Conservation (phyloP, 805 yeast species). For the Cyberlindnera xishuangbannaensis region DNA sequence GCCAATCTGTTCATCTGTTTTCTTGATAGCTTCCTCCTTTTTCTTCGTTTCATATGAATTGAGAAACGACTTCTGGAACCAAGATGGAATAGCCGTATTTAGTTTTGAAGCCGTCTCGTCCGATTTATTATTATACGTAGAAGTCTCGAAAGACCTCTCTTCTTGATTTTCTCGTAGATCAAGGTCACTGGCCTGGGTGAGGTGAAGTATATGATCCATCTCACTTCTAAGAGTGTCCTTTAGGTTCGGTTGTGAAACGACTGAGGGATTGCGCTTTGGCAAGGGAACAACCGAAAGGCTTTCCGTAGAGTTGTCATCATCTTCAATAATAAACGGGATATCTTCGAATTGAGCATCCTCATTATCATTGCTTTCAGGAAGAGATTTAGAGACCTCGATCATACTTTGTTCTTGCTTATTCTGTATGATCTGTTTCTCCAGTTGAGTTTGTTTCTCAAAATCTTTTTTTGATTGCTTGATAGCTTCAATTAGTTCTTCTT, state of each 20-base stretch:
- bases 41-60: slow-evolving; percentile 8
- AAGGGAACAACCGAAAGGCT: not conserved
- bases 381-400: not conserved
- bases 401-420: slow-evolving; percentile 1
- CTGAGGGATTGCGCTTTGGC: not conserved
- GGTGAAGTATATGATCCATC: slow-evolving; percentile 16
- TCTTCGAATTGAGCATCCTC: slow-evolving; percentile 25
- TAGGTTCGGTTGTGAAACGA: not conserved
- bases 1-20: slow-evolving; percentile 26
- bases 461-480: slow-evolving; percentile 42
- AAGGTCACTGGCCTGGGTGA: slow-evolving; percentile 1
- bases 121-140: not conserved
- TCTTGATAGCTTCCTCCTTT: slow-evolving; percentile 3
- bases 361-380: slow-evolving; percentile 19
- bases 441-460: slow-evolving; percentile 37
- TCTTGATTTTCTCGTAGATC: not conserved
- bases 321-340: slow-evolving; percentile 21
- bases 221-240: slow-evolving; percentile 11
- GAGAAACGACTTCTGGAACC: slow-evolving; percentile 20
- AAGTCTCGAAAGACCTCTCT: not conserved
- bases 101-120: slow-evolving; percentile 1
- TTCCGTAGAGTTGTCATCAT: slow-evolving; percentile 7
- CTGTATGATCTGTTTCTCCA: slow-evolving; percentile 21
- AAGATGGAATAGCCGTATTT: slow-evolving; percentile 23
- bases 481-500: slow-evolving; percentile 33